Percentiles rank a stretch among this genome's conserved stretches.
Evolutionary conservation across 2,329 filamentous ascomycete genomes (phyloP).

Genomic region (Huntiella savannae): DNA sequence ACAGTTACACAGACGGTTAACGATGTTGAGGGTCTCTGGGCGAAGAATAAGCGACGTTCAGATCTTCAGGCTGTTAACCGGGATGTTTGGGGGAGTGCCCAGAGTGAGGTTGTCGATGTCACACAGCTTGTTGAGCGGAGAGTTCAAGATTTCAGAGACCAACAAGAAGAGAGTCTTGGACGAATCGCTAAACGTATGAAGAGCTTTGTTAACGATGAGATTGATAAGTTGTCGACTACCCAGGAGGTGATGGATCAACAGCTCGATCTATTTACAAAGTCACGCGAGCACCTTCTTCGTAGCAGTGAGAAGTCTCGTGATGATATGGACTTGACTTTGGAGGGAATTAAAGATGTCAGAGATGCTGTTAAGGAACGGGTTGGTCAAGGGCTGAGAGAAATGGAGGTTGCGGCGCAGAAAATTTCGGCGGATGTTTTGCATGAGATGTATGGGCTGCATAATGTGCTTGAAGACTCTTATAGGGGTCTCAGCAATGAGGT

Average conservation of each 20-base stretch:
- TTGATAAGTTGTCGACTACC: slow-evolving; percentile 42
- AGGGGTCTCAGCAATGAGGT: slow-evolving; percentile 69
- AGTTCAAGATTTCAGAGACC: slow-evolving; percentile 50
- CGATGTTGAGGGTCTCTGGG: slow-evolving; percentile 65
- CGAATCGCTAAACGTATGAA: slow-evolving; percentile 54
- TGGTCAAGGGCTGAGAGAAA: slow-evolving; percentile 7
- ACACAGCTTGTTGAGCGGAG: slow-evolving; percentile 60
- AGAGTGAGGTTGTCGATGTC: slow-evolving; percentile 55
- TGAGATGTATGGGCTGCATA: slow-evolving; percentile 8
- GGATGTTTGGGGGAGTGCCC: slow-evolving; percentile 57
- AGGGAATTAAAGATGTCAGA: slow-evolving; percentile 51
- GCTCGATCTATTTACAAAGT: slow-evolving; percentile 44
- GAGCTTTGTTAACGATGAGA: slow-evolving; percentile 40
- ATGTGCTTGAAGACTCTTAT: slow-evolving; percentile 64
- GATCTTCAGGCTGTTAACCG: slow-evolving; percentile 68
- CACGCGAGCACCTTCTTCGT: slow-evolving; percentile 46
- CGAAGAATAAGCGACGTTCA: slow-evolving; percentile 71
- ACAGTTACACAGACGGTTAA: slow-evolving; percentile 60
- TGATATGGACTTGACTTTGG: slow-evolving; percentile 76
- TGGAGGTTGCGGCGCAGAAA: slow-evolving; percentile 4
- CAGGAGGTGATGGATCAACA: slow-evolving; percentile 54
- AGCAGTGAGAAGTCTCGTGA: slow-evolving; percentile 54
- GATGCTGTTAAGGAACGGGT: slow-evolving; percentile 53
- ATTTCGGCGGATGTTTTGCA: slow-evolving; percentile 9
- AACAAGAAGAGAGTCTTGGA: slow-evolving; percentile 53